Conservation (phyloP, 371 early-diverging fungal genomes). For the Choanephora cucurbitarum region DNA sequence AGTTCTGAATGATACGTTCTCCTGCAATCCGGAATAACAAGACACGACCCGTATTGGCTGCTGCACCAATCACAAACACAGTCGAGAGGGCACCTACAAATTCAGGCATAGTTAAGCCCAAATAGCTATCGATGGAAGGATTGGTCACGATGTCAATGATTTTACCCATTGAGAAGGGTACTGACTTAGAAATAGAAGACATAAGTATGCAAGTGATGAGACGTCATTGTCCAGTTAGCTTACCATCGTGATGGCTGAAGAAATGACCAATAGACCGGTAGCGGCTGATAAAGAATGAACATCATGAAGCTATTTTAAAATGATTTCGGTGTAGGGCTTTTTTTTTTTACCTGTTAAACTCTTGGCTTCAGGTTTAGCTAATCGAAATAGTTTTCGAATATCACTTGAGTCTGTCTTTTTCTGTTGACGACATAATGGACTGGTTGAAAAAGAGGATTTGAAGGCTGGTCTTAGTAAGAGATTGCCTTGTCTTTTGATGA, state of each 20-base stretch:
- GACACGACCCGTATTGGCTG: slow-evolving; percentile 77
- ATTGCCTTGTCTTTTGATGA: not conserved
- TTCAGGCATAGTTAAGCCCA: slow-evolving; percentile 58
- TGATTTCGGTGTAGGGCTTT: not conserved
- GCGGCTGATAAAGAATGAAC: slow-evolving; percentile 30
- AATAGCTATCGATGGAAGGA: slow-evolving; percentile 46
- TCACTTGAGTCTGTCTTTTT: slow-evolving; percentile 25
- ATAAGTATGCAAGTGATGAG: no score
- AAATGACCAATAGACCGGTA: slow-evolving; percentile 63
- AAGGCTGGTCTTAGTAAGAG: not conserved
- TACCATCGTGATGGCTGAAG: slow-evolving; percentile 75
- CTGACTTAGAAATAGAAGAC: slow-evolving; percentile 34
- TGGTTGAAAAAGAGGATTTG: not conserved
- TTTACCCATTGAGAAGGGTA: slow-evolving; percentile 81
- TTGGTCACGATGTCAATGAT: slow-evolving; percentile 75
- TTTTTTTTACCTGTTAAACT: slow-evolving; percentile 41
- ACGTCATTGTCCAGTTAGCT: no score
- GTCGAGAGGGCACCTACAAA: slow-evolving; percentile 56
- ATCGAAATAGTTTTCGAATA: slow-evolving; percentile 36
- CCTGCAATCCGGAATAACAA: slow-evolving; percentile 72
- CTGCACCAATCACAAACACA: slow-evolving; percentile 68
- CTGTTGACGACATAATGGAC: not conserved
- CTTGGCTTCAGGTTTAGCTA: slow-evolving; percentile 51
- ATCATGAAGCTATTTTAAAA: no score
- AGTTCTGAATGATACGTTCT: slow-evolving; percentile 70